Base-by-base conservation (phyloP, 371 early-diverging fungal genomes). In the Syncephalastrum contaminatum region DNA sequence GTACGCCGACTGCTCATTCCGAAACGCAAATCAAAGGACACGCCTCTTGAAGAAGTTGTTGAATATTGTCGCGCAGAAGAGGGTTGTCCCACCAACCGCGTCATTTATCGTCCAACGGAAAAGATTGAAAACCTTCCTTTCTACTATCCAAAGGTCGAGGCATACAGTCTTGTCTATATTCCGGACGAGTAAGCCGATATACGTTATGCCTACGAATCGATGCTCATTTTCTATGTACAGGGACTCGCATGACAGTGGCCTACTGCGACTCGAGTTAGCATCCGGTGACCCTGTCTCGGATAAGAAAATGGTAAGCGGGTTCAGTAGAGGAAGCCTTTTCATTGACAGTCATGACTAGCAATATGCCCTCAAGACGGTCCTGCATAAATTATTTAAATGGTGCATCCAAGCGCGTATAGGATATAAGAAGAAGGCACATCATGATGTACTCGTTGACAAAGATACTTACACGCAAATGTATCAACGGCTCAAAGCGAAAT, bases 361-460 rank as follows among this genome's bases (percentile, higher is more conserved):
- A 66, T 71, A 77, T 36, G 84, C 86, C 0, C 79, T 85, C 62
- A 79, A 67, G 30, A 82, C 81, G 16, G 66, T 92, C 41, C 67
- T 89, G 41, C 87, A 85, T 56, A 84, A 83, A 53, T 64, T 91
- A 7, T 90, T 78, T 69, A 91, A 91, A 57, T 91, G 92, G 92
- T 87, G 87, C 20, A 81, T 84, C 24, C 88, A 87, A 45, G 72
- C 81, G 15, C 67, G 83, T 16, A 65, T 85, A n/a, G 93, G 92
- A 0, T 91, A 90, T 56, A 80, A 82, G 49, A 90, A 90, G 61
- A 80, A 84, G 22, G 83, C 84, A 7, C 70, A 75, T 20, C 89
- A 88, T 64, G 92, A 93, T 59, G 62, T 85, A 12, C 51, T 91
- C 25, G 85, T 92, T 4, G 74, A 82, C 16, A 87, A 91, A 59